Conservation (phyloP, 2,329 filamentous ascomycete species). For the Paracorniculantispora psalliotae region DNA sequence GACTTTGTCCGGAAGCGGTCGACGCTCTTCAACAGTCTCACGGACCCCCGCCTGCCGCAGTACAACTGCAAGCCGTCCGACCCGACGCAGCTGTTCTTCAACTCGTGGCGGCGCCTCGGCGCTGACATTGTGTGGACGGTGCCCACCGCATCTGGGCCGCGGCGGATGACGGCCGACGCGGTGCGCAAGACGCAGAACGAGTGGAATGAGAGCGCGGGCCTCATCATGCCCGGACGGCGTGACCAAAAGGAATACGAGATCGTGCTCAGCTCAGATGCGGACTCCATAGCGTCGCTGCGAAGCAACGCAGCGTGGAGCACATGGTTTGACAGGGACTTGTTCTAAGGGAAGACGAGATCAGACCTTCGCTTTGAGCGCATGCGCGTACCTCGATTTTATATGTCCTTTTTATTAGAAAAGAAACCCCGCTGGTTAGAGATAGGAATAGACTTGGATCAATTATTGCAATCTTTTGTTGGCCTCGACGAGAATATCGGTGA, state of each 20-base stretch:
- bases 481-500: too few relatives aligned
- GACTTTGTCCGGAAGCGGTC: conserved; percentile 34
- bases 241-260: conserved; percentile 24
- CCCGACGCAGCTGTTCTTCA: conserved; percentile 36
- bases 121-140: conserved; percentile 35
- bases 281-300: conserved; percentile 26
- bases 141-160: conserved; percentile 19
- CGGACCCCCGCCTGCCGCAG: conserved; percentile 37
- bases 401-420: neutral
- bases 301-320: conserved; percentile 22
- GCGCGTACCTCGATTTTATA: too few relatives aligned
- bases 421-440: neutral
- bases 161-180: conserved; percentile 21
- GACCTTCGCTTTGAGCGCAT: too few relatives aligned
- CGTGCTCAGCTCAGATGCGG: conserved; percentile 26
- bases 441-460: neutral
- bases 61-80: conserved; percentile 37
- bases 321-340: conserved; percentile 23
- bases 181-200: conserved; percentile 26
- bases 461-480: neutral
- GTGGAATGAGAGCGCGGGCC: conserved; percentile 27
- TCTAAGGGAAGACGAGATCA: neutral
- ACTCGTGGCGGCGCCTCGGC: conserved; percentile 42
- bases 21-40: conserved; percentile 29
- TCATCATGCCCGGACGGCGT: conserved; percentile 28